Evolutionary conservation across 345 rosid genomes (phyloP), one percentile per base, ranked within the genome.

Genomic region (Arabis alpina): DNA sequence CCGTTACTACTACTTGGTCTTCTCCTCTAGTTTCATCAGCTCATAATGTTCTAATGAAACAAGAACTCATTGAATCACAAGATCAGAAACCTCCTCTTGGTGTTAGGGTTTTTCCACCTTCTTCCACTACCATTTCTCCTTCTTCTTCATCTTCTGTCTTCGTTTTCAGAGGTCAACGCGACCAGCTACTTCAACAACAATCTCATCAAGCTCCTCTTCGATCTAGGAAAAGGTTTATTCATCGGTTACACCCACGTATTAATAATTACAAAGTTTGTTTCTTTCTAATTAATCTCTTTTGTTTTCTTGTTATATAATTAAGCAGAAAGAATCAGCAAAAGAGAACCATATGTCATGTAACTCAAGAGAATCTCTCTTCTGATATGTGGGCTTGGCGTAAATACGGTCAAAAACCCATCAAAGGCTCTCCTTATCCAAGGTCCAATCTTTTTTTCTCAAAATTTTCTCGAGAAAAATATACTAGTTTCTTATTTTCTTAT

Each of bases 341-440:
- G 78, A 87, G 80, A 79, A 72, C 79, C 47, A 80, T 91, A 43
- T 79, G 87, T 75, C 94, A 87, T 49, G 88, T 93, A 30, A 73
- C 86, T 28, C 92, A 78, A 41, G 96, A 88, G 75, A 84, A 88
- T 61, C 87, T 93, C 63, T 81, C 89, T 11, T 73, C 83, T 61
- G 98, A 93, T 82, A 69, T 82, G 64, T 93, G 98, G 98, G 89
- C 97, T 49, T 93, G 98, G 98, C 85, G 98, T 7, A 93, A 93
- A 53, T 93, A 93, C 71, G 98, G 98, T 3, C 97, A 93, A 57
- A 93, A 93, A 76, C 98, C 97, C 67, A 93, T 93, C 76, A 93
- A 91, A 79, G 96, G 97, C 37, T 88, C 97, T 14, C 96, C 97
- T 5, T 87, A 84, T 64, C 98, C 97, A 16, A 88, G 97, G 97